Conservation (phyloP, 441 rosid genomes). For the Raphanus hybrid region DNA sequence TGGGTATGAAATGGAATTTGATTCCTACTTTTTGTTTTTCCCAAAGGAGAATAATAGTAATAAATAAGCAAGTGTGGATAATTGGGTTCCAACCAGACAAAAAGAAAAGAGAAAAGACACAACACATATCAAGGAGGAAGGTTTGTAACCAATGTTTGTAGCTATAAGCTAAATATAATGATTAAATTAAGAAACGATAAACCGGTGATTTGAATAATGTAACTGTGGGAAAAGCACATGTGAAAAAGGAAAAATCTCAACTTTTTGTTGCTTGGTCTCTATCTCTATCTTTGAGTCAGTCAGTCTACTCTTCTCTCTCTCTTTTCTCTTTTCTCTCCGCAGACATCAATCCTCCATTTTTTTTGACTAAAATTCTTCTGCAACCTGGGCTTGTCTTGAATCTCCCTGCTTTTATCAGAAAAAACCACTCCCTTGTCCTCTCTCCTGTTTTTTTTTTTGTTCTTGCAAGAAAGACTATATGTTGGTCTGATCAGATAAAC, state of each 20-base stretch:
- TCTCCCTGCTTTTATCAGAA: conserved; percentile 29
- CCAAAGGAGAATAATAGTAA: no score
- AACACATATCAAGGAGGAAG: conserved; percentile 38
- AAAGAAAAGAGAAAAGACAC: conserved; percentile 25
- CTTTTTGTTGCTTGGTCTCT: conserved; percentile 10
- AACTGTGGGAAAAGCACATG: conserved; percentile 32
- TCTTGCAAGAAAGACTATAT: not conserved
- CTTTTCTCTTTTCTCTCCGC: conserved; percentile 23
- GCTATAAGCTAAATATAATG: not conserved
- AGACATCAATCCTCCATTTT: conserved; percentile 36
- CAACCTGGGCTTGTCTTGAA: conserved; percentile 33
- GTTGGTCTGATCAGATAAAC: conserved; percentile 26
- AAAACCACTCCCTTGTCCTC: conserved; percentile 11
- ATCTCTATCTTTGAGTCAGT: not conserved
- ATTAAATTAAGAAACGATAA: not conserved
- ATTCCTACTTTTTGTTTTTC: no score
- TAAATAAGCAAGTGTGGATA: no score
- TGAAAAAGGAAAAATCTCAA: conserved; percentile 25
- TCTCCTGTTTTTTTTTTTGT: not conserved
- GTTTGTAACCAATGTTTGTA: conserved; percentile 23
- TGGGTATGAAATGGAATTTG: no score
- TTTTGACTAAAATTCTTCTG: conserved; percentile 45
- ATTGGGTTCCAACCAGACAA: no score
- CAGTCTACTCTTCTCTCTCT: conserved; percentile 28
- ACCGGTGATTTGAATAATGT: conserved; percentile 20